Conservation (phyloP, 1,139 yeast species). For the Taphrina wiesneri region DNA sequence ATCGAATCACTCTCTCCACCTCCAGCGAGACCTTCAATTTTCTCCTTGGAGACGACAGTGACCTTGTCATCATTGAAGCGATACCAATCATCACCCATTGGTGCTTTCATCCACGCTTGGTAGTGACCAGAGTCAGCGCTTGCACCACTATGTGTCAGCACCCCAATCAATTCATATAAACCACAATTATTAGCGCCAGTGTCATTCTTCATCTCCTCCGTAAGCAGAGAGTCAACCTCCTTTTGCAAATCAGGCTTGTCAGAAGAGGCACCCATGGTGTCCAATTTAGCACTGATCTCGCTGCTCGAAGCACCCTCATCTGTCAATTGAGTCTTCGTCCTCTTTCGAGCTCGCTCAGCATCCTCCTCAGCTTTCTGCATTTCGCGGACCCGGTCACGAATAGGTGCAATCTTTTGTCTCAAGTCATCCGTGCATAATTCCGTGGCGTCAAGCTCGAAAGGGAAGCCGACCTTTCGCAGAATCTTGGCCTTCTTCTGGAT, state of each 20-base stretch:
- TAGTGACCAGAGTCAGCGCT: slow-evolving; percentile 98
- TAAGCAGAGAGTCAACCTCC: slow-evolving; percentile 41
- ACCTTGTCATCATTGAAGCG: slow-evolving; percentile 93
- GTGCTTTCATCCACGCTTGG: slow-evolving; percentile 66
- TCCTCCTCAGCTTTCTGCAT: slow-evolving; percentile 76
- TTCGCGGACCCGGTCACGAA: slow-evolving; percentile 75
- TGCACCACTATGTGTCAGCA: slow-evolving; percentile 91
- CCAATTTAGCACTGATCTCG: slow-evolving; percentile 43
- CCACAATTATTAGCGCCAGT: slow-evolving; percentile 83
- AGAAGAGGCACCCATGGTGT: slow-evolving; percentile 40
- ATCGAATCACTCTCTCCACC: slow-evolving; percentile 99
- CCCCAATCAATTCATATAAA: slow-evolving; percentile 76
- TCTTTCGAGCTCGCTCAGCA: slow-evolving; percentile 71
- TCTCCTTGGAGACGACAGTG: slow-evolving; percentile 70
- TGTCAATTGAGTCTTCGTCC: slow-evolving; percentile 41
- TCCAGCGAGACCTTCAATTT: slow-evolving; percentile 79
- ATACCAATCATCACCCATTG: slow-evolving; percentile 74
- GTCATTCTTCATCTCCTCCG: slow-evolving; percentile 46
- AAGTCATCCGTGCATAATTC: slow-evolving; percentile 80
- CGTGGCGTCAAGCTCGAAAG: slow-evolving; percentile 84
- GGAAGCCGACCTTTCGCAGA: slow-evolving; percentile 89
- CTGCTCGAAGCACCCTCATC: slow-evolving; percentile 48
- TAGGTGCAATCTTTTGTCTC: slow-evolving; percentile 63
- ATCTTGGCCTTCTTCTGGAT: slow-evolving; percentile 89
- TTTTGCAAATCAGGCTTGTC: slow-evolving; percentile 41